phyloP scores from a whole-genome alignment of 1,284 basidiomycete species.

The Farysia itapuensis region DNA sequence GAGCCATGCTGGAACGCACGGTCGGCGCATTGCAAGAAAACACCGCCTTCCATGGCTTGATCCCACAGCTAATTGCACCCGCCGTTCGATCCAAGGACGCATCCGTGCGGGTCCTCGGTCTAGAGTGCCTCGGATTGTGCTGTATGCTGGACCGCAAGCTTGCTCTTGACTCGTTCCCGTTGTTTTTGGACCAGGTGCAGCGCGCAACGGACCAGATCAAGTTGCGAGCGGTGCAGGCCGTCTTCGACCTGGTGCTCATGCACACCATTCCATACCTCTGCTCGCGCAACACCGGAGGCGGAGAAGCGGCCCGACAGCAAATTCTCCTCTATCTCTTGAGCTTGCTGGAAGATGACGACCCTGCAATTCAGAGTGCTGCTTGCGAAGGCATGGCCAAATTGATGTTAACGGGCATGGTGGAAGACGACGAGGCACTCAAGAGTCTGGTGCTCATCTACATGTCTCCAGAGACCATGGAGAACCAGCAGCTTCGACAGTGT shows the following conservation, averaged over 20 bases:
- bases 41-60: conserved; percentile 84
- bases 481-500: conserved; percentile 86
- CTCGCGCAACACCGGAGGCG: conserved; percentile 56
- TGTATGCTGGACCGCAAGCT: conserved; percentile 87
- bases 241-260: conserved; percentile 88
- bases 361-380: conserved; percentile 72
- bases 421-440: conserved; percentile 66
- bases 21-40: conserved; percentile 79
- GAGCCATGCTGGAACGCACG: conserved; percentile 82
- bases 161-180: conserved; percentile 84
- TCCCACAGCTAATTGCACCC: conserved; percentile 86
- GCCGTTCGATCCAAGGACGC: conserved; percentile 84
- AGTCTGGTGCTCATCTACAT: conserved; percentile 82
- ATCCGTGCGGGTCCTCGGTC: conserved; percentile 78
- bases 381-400: conserved; percentile 86
- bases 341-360: conserved; percentile 69
- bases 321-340: conserved; percentile 51
- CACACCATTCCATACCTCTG: conserved; percentile 78
- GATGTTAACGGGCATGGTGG: conserved; percentile 72
- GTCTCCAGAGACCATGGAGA: conserved; percentile 79
- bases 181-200: conserved; percentile 84
- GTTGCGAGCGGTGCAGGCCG: conserved; percentile 77
- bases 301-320: conserved; percentile 44
- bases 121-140: conserved; percentile 82
- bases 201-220: conserved; percentile 76